A percentile compares a stretch with the other conserved stretches of the same genome.
These are phyloP conservation scores for Solanum chacoense DNA, from an alignment of 305 asterid genomes.

Conservation along the genomic window DNA sequence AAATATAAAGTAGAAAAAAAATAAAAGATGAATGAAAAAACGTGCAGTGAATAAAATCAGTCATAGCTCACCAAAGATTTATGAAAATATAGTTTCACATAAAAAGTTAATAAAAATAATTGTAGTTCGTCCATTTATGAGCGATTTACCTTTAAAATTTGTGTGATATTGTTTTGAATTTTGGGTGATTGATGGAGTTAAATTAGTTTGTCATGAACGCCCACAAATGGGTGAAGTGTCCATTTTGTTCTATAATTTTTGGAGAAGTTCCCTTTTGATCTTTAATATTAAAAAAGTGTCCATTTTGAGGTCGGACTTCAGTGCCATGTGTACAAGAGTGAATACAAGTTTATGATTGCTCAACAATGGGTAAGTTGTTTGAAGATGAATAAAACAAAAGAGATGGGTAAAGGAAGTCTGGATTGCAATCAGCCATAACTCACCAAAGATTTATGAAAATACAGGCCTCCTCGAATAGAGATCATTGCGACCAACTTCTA, in stretches of 20 bases:
- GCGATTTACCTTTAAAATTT: too few species aligned
- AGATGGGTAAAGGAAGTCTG: neutral
- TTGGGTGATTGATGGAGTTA: neutral
- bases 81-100: too few species aligned
- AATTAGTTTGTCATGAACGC: neutral
- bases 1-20: too few species aligned
- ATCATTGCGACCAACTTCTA: neutral
- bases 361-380: neutral
- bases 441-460: neutral
- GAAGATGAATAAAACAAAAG: neutral
- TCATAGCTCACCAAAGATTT: too few species aligned
- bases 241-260: too few species aligned
- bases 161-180: neutral
- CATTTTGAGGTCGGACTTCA: accelerated
- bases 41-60: neutral
- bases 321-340: neutral
- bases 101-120: too few species aligned
- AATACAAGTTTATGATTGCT: neutral
- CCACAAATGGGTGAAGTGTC: neutral
- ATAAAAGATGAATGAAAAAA: neutral
- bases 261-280: too few species aligned
- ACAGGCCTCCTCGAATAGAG: neutral
- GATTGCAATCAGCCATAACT: neutral
- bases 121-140: neutral
- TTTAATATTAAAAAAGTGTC: too few species aligned